Conservation (phyloP, 176 grass and related monocot genomes). For the Carex cristatella region DNA sequence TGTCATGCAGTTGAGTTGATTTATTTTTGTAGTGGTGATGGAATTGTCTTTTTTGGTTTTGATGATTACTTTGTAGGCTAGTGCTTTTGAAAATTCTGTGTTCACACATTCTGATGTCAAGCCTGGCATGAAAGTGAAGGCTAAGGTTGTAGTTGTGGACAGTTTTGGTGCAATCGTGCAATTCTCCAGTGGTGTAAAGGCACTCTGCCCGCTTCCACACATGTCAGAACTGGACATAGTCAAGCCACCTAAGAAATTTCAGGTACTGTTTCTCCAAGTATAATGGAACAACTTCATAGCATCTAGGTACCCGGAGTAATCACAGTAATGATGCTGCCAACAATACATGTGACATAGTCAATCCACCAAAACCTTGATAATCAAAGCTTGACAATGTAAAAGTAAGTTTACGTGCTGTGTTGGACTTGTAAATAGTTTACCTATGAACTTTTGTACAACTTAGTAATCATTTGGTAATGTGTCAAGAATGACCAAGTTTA, state of each 20-base stretch:
- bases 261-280: constrained; percentile 36
- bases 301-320: not conserved
- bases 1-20: not conserved
- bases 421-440: not conserved
- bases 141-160: constrained; percentile 69
- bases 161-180: constrained; percentile 71
- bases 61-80: constrained; percentile 54
- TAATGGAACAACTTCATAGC: not conserved
- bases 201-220: constrained; percentile 80
- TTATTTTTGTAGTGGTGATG: not conserved
- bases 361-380: not conserved
- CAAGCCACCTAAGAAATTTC: constrained; percentile 96
- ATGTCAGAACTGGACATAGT: constrained; percentile 92
- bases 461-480: not conserved
- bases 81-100: constrained; percentile 94
- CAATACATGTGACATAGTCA: not conserved
- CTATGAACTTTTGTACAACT: not conserved
- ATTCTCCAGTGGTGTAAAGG: constrained; percentile 92
- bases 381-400: not conserved
- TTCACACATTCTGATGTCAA: constrained; percentile 99
- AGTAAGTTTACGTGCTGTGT: not conserved
- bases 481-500: not conserved
- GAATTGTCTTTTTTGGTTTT: not conserved
- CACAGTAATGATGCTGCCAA: not conserved
- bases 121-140: constrained; percentile 86